Evolutionary conservation across 2,329 filamentous ascomycete genomes (phyloP).

Genomic region (Fusarium xyrophilum): DNA sequence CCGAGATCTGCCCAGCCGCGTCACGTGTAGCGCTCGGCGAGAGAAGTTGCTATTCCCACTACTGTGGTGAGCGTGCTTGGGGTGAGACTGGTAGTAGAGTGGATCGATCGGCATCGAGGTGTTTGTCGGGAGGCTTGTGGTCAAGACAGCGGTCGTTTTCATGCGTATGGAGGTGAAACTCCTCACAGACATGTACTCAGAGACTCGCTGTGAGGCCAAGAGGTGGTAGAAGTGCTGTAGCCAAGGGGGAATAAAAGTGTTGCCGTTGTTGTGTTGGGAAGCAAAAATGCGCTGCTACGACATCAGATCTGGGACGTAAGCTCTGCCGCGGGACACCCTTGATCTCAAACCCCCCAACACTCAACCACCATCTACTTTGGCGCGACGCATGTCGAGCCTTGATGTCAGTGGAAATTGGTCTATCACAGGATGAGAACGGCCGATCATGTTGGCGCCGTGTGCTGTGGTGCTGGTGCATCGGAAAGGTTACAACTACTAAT

Average conservation of each 20-base stretch:
- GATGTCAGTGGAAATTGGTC: too few species aligned
- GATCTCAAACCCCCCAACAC: accelerated
- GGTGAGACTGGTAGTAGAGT: accelerated
- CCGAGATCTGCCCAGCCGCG: accelerated
- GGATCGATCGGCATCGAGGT: accelerated
- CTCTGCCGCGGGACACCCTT: background rate
- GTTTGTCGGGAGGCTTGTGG: accelerated
- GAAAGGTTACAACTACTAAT: background rate
- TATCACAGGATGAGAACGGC: too few species aligned
- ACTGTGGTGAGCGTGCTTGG: too few species aligned
- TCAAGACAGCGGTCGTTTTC: accelerated
- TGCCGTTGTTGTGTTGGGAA: background rate
- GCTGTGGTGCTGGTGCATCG: background rate
- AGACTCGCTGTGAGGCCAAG: accelerated
- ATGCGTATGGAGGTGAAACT: accelerated
- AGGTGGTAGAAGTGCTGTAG: accelerated
- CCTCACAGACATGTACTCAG: accelerated
- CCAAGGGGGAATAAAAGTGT: background rate
- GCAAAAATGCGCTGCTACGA: background rate
- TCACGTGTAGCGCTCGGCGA: accelerated
- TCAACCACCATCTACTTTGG: accelerated
- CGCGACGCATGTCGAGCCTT: accelerated
- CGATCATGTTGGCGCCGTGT: too few species aligned
- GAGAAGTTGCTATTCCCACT: accelerated
- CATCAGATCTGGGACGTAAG: background rate